phyloP scores from a whole-genome alignment of 208 protist genomes.

The Histomonas meleagridis region DNA sequence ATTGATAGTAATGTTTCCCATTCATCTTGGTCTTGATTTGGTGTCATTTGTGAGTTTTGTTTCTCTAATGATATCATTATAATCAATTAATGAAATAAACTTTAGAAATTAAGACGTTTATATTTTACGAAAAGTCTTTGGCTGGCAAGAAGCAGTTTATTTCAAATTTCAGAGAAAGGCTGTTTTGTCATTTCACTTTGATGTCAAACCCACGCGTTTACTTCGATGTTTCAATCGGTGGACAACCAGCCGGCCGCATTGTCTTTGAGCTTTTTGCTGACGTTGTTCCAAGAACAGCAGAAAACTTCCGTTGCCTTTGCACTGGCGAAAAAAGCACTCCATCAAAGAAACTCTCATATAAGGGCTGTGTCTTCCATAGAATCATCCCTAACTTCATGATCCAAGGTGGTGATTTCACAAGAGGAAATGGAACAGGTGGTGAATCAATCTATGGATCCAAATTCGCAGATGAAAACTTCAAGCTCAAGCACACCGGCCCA shows the following conservation, averaged over 20 bases:
- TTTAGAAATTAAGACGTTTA: too few species aligned
- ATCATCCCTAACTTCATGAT: background rate
- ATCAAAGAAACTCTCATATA: background rate
- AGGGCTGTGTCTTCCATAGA: background rate
- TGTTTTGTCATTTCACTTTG: background rate
- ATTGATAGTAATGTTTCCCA: too few species aligned
- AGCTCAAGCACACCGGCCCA: background rate
- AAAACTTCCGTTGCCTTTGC: background rate
- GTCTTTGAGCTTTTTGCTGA: background rate
- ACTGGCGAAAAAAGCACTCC: background rate
- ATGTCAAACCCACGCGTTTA: conserved; percentile 42
- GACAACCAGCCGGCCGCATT: background rate
- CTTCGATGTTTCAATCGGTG: background rate
- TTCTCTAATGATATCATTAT: too few species aligned
- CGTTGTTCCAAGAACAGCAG: background rate
- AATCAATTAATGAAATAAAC: too few species aligned
- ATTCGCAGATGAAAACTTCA: background rate
- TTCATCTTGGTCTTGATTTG: too few species aligned
- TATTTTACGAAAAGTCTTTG: too few species aligned
- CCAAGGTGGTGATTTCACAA: background rate
- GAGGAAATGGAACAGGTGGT: background rate
- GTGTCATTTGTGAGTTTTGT: too few species aligned
- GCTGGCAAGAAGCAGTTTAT: too few species aligned
- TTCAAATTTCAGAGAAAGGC: too few species aligned
- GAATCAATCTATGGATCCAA: background rate